These are phyloP conservation scores for Entamoeba moshkovskii DNA, from an alignment of 208 protist genomes.

Conservation along the genomic window DNA sequence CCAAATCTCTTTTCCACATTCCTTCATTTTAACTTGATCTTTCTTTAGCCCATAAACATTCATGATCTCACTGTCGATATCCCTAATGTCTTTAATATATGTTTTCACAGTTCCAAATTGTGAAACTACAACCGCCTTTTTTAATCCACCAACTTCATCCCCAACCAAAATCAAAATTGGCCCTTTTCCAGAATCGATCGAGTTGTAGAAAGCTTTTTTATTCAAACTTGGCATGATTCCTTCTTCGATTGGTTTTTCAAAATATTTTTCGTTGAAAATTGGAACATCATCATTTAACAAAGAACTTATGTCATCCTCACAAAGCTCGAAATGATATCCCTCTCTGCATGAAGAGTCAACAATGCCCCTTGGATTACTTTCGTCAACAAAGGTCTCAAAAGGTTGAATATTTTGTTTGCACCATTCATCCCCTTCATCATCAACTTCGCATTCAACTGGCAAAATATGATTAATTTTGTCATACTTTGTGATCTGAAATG, in stretches of 20 bases:
- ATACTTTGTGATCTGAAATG: neutral
- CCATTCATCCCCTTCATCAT: neutral
- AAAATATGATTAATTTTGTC: neutral
- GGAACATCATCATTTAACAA: neutral
- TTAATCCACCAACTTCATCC: neutral
- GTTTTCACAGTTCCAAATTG: neutral
- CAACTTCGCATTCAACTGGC: neutral
- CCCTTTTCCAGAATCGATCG: neutral
- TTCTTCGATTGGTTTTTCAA: neutral
- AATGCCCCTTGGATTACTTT: neutral
- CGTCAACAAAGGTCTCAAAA: neutral
- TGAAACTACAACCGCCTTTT: neutral
- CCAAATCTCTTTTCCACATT: neutral
- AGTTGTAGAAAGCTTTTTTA: neutral
- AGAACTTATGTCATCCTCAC: neutral
- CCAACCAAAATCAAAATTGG: neutral
- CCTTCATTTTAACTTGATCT: neutral
- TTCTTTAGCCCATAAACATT: neutral
- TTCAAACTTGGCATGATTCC: neutral
- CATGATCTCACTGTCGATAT: neutral
- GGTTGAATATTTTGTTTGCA: neutral
- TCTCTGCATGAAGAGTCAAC: neutral
- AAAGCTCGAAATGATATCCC: neutral
- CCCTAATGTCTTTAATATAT: neutral
- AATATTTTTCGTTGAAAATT: neutral